Evolutionary conservation across 768 basidiomycete species (phyloP).

Genomic region (Xerocomellus chrysenteron): DNA sequence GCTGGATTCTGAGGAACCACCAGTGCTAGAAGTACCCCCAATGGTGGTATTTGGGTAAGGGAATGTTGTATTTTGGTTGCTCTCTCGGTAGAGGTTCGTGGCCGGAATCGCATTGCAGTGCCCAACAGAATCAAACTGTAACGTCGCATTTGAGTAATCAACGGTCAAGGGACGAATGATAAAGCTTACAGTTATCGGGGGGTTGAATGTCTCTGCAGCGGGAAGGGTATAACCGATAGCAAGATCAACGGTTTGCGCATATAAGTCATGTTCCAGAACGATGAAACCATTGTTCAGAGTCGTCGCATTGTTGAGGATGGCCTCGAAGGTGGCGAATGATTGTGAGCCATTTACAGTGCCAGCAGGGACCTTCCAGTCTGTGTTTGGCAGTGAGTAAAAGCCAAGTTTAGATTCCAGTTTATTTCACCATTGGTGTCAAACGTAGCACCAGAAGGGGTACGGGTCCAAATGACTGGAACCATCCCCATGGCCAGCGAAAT

Average conservation of each 20-base stretch:
- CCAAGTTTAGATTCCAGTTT: background rate
- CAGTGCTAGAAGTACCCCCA: slow-evolving; percentile 3
- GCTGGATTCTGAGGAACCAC: slow-evolving; percentile 2
- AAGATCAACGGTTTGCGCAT: slow-evolving; percentile 81
- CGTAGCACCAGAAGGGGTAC: slow-evolving; percentile 46
- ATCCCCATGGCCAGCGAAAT: slow-evolving; percentile 91
- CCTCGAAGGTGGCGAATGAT: slow-evolving; percentile 66
- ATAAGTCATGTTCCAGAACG: slow-evolving; percentile 87
- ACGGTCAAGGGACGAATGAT: background rate
- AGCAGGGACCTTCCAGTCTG: slow-evolving; percentile 87
- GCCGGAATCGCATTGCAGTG: slow-evolving; percentile 65
- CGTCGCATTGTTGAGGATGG: slow-evolving; percentile 70
- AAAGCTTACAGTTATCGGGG: slow-evolving; percentile 57
- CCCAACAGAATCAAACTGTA: slow-evolving; percentile 72
- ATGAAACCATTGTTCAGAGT: slow-evolving; percentile 72
- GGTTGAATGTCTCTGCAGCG: slow-evolving; percentile 64
- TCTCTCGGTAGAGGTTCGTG: slow-evolving; percentile 80
- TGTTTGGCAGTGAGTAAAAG: slow-evolving; percentile 11
- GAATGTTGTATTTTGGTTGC: slow-evolving; percentile 69
- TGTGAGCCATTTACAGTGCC: slow-evolving; percentile 67
- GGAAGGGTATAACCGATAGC: slow-evolving; percentile 86
- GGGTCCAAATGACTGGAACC: slow-evolving; percentile 88
- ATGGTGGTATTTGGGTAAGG: slow-evolving; percentile 44
- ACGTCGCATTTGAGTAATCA: background rate
- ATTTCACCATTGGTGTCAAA: slow-evolving; percentile 73